Evolutionary conservation across 225 moss, liverwort and hornwort genomes (phyloP), one percentile per base, ranked within the genome.

Genomic region (Asterella californica): DNA sequence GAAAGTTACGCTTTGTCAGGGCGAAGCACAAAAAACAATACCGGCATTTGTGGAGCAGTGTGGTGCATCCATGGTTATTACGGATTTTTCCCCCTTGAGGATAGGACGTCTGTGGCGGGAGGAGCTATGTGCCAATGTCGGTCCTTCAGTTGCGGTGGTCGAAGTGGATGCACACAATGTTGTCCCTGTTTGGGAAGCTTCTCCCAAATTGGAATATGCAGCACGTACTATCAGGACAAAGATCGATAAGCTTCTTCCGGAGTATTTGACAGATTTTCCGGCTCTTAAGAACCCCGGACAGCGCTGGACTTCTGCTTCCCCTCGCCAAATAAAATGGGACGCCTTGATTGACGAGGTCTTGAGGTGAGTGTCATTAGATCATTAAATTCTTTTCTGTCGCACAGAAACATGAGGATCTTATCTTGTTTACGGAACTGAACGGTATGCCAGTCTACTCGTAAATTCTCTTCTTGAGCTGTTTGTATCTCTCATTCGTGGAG

Each of bases 161-260:
- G 95, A 95, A 84, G 99, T 99, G 80, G 99, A 99, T 85, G 90
- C 99, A n/a, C 99, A 99, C 79, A 99, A 92, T 86, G 93, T 99
- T 47, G 95, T 93, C 17, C 99, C 99, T 47, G 15, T 95, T 79
- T 99, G 99, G 95, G 60, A 91, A 55, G 87, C 95, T 60, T 99
- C 95, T 27, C 85, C 90, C 32, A 92, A 93, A 81, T 75, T 99
- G 90, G 99, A 99, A 64, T 93, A 99, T 78, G 90, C 92, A 59
- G 99, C 99, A 46, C 94, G 99, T 77, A 99, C 99, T 8, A 99
- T 99, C 50, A 88, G 99, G 65, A 84, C 86, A 24, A 99, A 99
- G 75, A 93, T 95, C 61, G 90, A 87, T 17, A 90, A 88, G 78
- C 87, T 91, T 78, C 92, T 99, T 71, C 87, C 91, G 10, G 91